Base-by-base conservation (phyloP, 2,329 filamentous ascomycete species). In the Scedosporium aurantiacum region DNA sequence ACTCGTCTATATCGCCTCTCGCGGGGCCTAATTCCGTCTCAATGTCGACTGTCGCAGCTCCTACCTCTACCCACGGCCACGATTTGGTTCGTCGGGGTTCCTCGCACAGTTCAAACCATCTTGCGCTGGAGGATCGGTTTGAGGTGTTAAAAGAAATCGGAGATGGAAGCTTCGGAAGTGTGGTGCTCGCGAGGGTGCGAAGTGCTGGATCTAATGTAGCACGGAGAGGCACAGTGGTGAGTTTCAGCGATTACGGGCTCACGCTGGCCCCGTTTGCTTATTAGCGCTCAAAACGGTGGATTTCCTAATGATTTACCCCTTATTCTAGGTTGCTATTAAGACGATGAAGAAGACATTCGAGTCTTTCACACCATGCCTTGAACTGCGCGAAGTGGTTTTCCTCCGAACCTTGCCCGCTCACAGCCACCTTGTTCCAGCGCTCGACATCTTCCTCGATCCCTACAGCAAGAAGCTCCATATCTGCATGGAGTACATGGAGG, bases 301-400 rank as follows among this genome's bases (percentile, higher is more conserved):
- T 18, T 18, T 14, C 43, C 21, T 60, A 45, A n/a, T 56, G 16
- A 61, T 40, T 40, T 32, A 57, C n/a, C 27, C 37, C 7, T 54
- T 45, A 25, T 52, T 64, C 61, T 56, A 97, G 94, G 89, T 99
- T 69, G 94, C 94, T 52, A 97, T 99, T 77, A 99, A 99, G 78
- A 97, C 94, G 5, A 99, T 99, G 94, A 99, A 99, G 82, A 99
- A 99, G 83, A 92, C 89, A 0, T 99, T 97, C 69, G 92, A 97
- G 68, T 96, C 90, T 1, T 91, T 97, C 71, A 78, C 84, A 16
- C 89, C 91, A 60, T 99, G 94, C 73, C 77, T 97, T 65, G 94
- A 99, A 74, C 83, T 99, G 60, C 88, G 94, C 64, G 94, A 99
- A 74, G 94, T 99, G 66, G 94, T 99, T 72, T 99, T 99, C 75